Evolutionary conservation across 2,329 filamentous ascomycete species (phyloP).

Genomic region (Penicillium sp.): DNA sequence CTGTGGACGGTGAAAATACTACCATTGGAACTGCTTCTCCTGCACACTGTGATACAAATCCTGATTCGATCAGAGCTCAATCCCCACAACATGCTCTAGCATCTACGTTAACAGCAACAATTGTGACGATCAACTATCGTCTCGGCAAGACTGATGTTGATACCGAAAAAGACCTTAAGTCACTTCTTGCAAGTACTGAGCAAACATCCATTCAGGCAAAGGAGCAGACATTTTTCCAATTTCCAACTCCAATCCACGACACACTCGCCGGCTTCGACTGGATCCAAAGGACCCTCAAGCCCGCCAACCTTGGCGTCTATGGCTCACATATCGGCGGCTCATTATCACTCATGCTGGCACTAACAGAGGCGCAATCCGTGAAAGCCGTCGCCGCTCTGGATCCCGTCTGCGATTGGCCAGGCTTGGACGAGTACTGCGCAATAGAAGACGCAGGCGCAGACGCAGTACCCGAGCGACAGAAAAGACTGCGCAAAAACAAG

Average conservation of each 20-base stretch:
- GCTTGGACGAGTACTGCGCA: conserved; percentile 39
- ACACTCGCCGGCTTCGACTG: conserved; percentile 38
- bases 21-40: background rate
- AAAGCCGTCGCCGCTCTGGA: conserved; percentile 31
- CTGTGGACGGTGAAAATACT: background rate
- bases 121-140: conserved; percentile 41
- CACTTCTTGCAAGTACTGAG: too few species aligned
- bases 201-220: too few species aligned
- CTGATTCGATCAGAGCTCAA: background rate
- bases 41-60: background rate
- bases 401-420: conserved; percentile 38
- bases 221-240: conserved; percentile 21
- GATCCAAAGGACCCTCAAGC: conserved; percentile 30
- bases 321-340: conserved; percentile 39
- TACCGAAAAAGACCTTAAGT: too few species aligned
- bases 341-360: conserved; percentile 40
- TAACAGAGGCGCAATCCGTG: conserved; percentile 36
- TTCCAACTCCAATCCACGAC: conserved; percentile 37
- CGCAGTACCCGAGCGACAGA: background rate
- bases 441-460: background rate
- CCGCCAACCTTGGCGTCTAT: conserved; percentile 27
- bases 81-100: conserved; percentile 27
- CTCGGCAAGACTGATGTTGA: conserved; percentile 23
- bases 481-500: conserved; percentile 3
- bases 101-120: conserved; percentile 28